phyloP scores from a whole-genome alignment of 1,284 basidiomycete genomes.

The Ceratobasidium sp. region DNA sequence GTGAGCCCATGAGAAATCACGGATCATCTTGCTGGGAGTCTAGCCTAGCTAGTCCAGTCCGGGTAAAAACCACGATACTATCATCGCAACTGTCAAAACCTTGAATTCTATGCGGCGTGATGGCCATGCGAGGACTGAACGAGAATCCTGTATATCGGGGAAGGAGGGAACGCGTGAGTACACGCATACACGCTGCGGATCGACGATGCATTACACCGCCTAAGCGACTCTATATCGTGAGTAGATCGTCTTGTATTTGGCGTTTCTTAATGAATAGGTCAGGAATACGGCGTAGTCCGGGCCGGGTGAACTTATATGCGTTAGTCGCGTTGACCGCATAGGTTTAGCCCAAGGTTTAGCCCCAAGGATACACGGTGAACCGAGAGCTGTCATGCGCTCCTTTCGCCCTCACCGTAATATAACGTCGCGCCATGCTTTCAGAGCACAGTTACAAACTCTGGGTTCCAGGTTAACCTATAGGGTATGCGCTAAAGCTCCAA shows the following conservation, averaged over 20 bases:
- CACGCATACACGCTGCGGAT: neutral
- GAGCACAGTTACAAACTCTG: neutral
- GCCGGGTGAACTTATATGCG: neutral
- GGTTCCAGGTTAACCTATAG: conserved; percentile 2
- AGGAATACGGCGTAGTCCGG: neutral
- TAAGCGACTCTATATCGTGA: neutral
- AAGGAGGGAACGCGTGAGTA: neutral
- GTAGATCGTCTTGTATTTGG: neutral
- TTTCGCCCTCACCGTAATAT: conserved; percentile 3
- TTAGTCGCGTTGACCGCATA: neutral
- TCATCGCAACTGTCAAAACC: too few relatives aligned
- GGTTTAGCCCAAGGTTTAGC: too few relatives aligned
- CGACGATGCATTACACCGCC: neutral
- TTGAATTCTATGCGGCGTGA: neutral
- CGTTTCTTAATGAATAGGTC: neutral
- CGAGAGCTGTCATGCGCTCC: neutral
- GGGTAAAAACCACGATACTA: neutral
- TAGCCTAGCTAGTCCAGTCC: neutral
- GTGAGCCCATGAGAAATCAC: neutral
- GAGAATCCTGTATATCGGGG: neutral
- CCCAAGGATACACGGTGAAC: neutral
- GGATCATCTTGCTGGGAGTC: neutral
- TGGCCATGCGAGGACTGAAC: neutral
- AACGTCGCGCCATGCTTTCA: neutral
- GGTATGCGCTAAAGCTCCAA: neutral